Base-by-base conservation (phyloP, 108 stramenopile genomes). In the Phaeodactylum tricornutum region DNA sequence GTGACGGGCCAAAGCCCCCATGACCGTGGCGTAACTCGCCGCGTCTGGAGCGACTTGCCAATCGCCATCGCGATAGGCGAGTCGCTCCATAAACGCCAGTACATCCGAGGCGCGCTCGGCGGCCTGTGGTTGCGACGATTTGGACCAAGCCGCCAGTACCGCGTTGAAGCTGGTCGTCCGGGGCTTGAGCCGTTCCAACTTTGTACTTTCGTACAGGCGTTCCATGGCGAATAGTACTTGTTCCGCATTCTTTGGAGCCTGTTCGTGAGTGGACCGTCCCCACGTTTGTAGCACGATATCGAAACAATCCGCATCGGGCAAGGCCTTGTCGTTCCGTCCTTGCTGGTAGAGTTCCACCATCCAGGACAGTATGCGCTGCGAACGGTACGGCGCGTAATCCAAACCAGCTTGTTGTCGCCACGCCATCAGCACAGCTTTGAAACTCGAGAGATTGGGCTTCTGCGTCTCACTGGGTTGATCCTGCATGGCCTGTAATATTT, bases 401-500 rank as follows among this genome's bases (percentile, higher is more conserved):
- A 9, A n/a, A 3, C 22, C 42, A 29, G 30, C 30, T 17, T 40
- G 42, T 14, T 71, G 58, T 38, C 53, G 46, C 67, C 71, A 77
- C 1, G 67, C 67, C 42, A 57, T 57, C 17, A 75, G 42, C 29
- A 55, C 64, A 9, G 43, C 38, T 28, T 74, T 74, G 58, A 60
- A 62, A 30, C 50, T 48, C 0, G 19, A 19, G 22, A 74, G 32
- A 53, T 83, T 64, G 1, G 81, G 79, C 51, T 70, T 61, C n/a
- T n/a, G n/a, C 0, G 38, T n/a, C 35, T 74, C 57, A 0, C 75
- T 66, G 2, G 43, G 50, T 37, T 59, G 57, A 7, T 73, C 59
- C 37, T 83, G 67, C 86, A 87, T 87, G 43, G 61, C 66, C 11
- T 43, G 51, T 24, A 87, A 57, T 28, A 87, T 87, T 61, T 78